These are phyloP conservation scores for Amylostereum areolatum DNA, from an alignment of 1,284 basidiomycete genomes.

Conservation along the genomic window DNA sequence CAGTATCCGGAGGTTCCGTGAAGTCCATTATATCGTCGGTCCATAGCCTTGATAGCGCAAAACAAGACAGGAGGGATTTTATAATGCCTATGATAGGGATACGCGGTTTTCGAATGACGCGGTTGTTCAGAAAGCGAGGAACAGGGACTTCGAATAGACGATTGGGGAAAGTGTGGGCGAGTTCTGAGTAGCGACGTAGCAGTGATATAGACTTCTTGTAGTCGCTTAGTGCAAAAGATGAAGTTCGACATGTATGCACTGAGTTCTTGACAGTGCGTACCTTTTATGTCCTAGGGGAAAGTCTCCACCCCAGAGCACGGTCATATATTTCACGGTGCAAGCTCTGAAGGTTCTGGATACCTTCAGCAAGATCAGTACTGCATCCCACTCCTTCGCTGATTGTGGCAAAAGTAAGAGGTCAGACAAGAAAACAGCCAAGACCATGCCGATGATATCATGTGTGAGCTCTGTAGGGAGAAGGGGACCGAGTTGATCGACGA, in stretches of 20 bases:
- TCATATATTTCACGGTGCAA: conserved; percentile 4
- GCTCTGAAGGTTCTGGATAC: neutral
- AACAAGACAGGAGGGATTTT: neutral
- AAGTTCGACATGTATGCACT: neutral
- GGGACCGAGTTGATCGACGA: too few relatives aligned
- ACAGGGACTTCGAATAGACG: neutral
- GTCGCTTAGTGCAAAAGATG: neutral
- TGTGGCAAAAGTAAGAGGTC: conserved; percentile 6
- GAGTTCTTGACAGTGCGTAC: neutral
- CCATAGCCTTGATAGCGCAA: neutral
- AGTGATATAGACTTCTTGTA: neutral
- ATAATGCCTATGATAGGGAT: neutral
- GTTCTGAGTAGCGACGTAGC: neutral
- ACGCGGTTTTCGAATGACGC: neutral
- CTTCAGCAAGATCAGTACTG: conserved; percentile 3
- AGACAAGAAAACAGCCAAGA: conserved; percentile 4
- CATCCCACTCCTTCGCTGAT: conserved; percentile 2
- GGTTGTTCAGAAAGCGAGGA: neutral
- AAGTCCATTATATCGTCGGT: neutral
- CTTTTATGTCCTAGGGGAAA: neutral
- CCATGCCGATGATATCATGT: conserved; percentile 2
- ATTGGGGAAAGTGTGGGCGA: neutral
- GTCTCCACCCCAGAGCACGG: neutral
- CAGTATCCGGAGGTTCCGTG: neutral
- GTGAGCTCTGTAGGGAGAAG: conserved; percentile 7